Conservation (phyloP, 164 flowering plant genomes). For the Litsea cubeba region DNA sequence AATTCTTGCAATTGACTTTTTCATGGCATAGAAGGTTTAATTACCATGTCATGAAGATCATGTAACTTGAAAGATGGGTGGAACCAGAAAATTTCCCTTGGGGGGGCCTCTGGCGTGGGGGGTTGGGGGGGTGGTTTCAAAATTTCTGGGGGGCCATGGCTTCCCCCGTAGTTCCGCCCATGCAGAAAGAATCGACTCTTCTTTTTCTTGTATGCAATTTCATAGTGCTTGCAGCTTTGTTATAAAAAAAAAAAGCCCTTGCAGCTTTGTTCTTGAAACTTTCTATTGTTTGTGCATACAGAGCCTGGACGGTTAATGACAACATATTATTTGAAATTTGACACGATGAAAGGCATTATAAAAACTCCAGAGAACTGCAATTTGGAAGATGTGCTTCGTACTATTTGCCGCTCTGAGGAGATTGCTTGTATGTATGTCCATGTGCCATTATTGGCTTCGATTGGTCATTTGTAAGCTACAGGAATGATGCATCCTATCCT, state of each 20-base stretch:
- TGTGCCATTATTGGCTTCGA: not conserved
- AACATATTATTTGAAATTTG: slow-evolving; percentile 85
- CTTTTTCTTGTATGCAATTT: not conserved
- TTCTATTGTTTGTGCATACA: slow-evolving; percentile 18
- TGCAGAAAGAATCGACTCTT: too few species aligned
- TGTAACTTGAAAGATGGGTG: too few species aligned
- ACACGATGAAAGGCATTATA: slow-evolving; percentile 89
- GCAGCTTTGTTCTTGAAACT: not conserved
- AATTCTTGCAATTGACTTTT: too few species aligned
- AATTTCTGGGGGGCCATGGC: too few species aligned
- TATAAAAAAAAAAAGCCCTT: too few species aligned
- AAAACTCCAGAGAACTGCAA: slow-evolving; percentile 61
- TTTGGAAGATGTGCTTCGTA: slow-evolving; percentile 76
- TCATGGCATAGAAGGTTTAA: too few species aligned
- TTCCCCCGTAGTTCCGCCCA: too few species aligned
- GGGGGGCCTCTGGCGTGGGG: too few species aligned
- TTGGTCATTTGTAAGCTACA: slow-evolving; percentile 7
- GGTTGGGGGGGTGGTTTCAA: too few species aligned
- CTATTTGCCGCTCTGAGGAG: slow-evolving; percentile 80
- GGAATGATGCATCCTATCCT: slow-evolving; percentile 18
- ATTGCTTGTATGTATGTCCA: slow-evolving; percentile 57
- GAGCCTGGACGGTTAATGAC: slow-evolving; percentile 98
- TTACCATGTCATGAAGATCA: too few species aligned
- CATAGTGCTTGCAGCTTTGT: not conserved
- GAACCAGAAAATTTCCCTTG: too few species aligned